Evolutionary conservation across 345 rosid species (phyloP), one percentile per base, ranked within the genome.

Genomic region (Hirschfeldia incana): DNA sequence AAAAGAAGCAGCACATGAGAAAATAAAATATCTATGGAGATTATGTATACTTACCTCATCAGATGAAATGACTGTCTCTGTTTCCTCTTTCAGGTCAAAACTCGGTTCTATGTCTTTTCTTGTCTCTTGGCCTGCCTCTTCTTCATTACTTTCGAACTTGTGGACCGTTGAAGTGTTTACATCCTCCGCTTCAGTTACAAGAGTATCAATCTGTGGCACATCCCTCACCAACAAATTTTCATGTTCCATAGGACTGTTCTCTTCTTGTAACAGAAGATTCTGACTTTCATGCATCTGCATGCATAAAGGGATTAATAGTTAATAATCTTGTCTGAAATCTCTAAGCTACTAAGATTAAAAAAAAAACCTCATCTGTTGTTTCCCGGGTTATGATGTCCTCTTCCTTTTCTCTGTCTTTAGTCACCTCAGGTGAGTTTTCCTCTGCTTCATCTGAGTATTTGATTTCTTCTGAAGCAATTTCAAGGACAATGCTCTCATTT

Each of bases 11-110:
- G 0, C 61, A 63, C 34, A 64, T 17, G 13, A 17, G 15, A 32
- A 65, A 53, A 27, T 42, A 0, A 28, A 37, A 9, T 57, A 28
- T 37, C 3, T 36, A 55, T 59, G n/a, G 46, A 67, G 42, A 58
- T 9, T 21, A 57, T 6, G 68, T 28, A 57, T 80, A 21, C 76
- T 73, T 73, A 87, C 92, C 90, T 85, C 83, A 71, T 86, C 71
- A 33, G 85, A 67, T 55, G 71, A 66, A 67, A 80, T 84, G 69
- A 39, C 68, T 1, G 42, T 74, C 76, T 83, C 76, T 13, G 76
- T 63, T 57, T 28, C 60, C 59, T 72, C 70, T 51, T 39, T 58
- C 64, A 55, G 16, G 65, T 55, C 46, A 8, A 39, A 26, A 53
- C 36, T 55, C 34, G 15, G 58, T 55, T 71, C 37, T 57, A 29